A percentile compares a stretch with the other conserved stretches of the same genome.
phyloP scores from a whole-genome alignment of 164 flowering plant species.

The Liquidambar formosana region DNA sequence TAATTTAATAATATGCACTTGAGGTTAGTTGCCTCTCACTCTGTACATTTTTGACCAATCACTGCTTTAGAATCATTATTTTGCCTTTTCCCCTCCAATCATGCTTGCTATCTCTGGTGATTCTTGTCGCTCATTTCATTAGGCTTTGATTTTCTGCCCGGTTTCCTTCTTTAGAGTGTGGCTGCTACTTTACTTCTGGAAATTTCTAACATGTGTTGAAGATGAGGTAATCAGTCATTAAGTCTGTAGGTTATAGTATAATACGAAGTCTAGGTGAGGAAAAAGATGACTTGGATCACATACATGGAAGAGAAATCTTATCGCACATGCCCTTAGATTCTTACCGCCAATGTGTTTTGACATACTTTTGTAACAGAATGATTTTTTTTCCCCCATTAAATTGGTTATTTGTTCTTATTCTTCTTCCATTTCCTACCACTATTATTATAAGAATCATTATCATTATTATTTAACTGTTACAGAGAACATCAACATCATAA shows the following conservation, averaged over 20 bases:
- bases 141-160: neutral
- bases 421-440: too few species aligned
- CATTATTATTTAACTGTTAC: too few species aligned
- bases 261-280: neutral
- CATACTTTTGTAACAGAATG: neutral
- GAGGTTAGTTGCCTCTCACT: neutral
- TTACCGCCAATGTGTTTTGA: neutral
- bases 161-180: neutral
- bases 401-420: too few species aligned
- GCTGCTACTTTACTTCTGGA: neutral
- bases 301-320: neutral
- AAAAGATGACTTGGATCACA: neutral
- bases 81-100: neutral
- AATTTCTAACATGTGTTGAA: neutral
- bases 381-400: neutral
- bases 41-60: neutral
- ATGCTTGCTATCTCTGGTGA: neutral
- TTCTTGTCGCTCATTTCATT: neutral
- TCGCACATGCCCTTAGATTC: neutral
- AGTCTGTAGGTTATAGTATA: neutral
- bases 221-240: neutral
- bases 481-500: too few species aligned
- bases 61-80: neutral
- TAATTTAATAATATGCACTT: conserved; percentile 9
- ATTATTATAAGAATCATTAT: neutral